Conservation (phyloP, 768 basidiomycete genomes). For the Boletus huronensis region DNA sequence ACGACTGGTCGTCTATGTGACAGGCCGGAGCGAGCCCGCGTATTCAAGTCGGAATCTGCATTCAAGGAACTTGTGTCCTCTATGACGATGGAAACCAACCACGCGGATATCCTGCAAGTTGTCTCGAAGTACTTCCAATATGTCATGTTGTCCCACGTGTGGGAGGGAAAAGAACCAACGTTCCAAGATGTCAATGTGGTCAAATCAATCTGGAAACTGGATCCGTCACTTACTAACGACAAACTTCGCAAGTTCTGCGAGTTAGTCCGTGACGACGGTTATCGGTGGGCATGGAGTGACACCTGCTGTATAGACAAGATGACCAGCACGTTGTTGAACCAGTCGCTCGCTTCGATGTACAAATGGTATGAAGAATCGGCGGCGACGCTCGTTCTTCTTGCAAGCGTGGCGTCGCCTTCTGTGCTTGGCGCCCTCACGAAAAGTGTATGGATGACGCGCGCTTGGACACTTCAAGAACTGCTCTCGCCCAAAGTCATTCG, state of each 20-base stretch:
- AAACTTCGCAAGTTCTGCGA: not conserved
- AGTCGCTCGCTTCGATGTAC: conserved; percentile 8
- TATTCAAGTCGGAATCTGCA: not conserved
- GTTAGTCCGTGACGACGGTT: not conserved
- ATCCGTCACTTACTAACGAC: not conserved
- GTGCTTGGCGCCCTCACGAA: not conserved
- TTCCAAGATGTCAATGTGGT: not conserved
- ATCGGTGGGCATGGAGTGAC: not conserved
- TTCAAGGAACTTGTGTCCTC: not conserved
- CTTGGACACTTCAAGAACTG: too few species aligned
- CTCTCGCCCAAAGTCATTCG: not conserved
- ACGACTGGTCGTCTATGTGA: not conserved
- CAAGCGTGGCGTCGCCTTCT: not conserved
- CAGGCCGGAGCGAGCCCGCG: not conserved
- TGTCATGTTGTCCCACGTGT: not conserved
- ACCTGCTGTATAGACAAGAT: conserved; percentile 6
- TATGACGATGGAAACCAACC: not conserved
- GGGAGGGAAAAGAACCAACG: not conserved
- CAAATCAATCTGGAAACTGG: not conserved
- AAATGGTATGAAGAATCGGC: conserved; percentile 9
- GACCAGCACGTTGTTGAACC: not conserved
- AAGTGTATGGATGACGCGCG: not conserved
- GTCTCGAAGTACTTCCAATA: not conserved
- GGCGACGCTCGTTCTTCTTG: conserved; percentile 1
- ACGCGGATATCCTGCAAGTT: not conserved